Evolutionary conservation across 176 grass and related monocot genomes (phyloP), one percentile per base, ranked within the genome.

Genomic region (Raddia distichophylla): DNA sequence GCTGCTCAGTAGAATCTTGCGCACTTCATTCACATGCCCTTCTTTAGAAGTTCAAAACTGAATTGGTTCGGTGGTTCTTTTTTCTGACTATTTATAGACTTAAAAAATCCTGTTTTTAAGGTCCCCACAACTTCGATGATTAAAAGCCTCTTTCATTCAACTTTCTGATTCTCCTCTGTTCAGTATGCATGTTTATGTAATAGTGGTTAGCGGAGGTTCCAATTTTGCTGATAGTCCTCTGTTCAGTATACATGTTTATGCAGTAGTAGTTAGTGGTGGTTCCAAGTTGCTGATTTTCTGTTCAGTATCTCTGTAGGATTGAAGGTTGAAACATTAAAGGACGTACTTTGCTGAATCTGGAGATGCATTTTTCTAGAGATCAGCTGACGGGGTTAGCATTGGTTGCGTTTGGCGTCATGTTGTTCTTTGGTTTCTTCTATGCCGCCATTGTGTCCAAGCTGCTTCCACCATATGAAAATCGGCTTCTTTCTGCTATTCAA

Each of bases 361-460:
- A 80, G 76, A 89, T 80, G 76, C 20, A 4, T 47, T 82, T 87
- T 7, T 70, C 79, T 2, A 55, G 7, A 62, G 63, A 84, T 7
- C 54, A 63, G 20, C 22, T 75, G 22, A 46, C 69, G 5, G 81
- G 82, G 47, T 62, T 37, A 5, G 17, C 47, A 3, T 75, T 84
- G 5, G 4, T 74, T 67, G 85, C 53, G 9, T 86, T 81, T 43
- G 88, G 88, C n/a, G 10, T 79, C 37, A 17, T 78, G 49, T 72
- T 82, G 70, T 83, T 88, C 18, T 45, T 51, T 63, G 37, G 73
- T 22, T 90, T 93, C 27, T 88, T 74, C 64, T 88, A 90, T 0
- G 64, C 75, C 5, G 79, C 85, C 3, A 3, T 88, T 32, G 8
- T 88, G 20, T 88, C 91, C 82, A 93, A 90, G 88, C n/a, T 83